Evolutionary conservation across 2,329 filamentous ascomycete species (phyloP), one percentile per base, ranked within the genome.

Genomic region (Pseudogymnoascus sp.): DNA sequence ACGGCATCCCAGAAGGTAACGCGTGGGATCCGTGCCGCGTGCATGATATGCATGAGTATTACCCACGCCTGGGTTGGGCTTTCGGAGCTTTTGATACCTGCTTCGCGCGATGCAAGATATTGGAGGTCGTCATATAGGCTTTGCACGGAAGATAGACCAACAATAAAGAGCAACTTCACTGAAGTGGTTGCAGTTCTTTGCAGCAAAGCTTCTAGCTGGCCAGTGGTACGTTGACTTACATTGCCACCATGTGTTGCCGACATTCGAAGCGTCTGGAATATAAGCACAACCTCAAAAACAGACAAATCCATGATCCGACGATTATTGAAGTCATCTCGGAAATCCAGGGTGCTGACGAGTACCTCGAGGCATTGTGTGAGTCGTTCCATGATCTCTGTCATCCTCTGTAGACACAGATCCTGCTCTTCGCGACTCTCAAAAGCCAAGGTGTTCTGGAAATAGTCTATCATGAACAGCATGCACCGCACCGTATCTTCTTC

Each of bases 1-100:
- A 78, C 70, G 33, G 86, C 66, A 62, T 86, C 83, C 86, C 85
- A 88, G 67, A 89, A 88, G 0, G 80, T 79, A 21, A 76, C 74
- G 60, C 79, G 77, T 1, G 80, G 79, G 44, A 86, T 81, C 6
- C 72, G 73, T 11, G 80, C 78, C 35, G 76, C 74, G 28, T 81
- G 78, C 4, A 88, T 70, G 0, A 80, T 73, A 59, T 81, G 80
- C 69, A 87, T 83, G 4, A 84, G 65, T 21, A 83, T 75, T 2
- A 85, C 79, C 86, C 86, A 89, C 8, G 80, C 79, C 63, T 84
- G 78, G 7, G 81, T 68, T 1, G 71, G 66, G 12, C 75, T 71
- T n/a, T 76, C 71, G 33, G 82, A 78, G 14, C 76, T 71, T 28
- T 76, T 77, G 35, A 88, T 78, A 0, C 84, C 84, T 56, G 75